Evolutionary conservation across 257 asterid species (phyloP).

Genomic region (Nicotiana tabacum): DNA sequence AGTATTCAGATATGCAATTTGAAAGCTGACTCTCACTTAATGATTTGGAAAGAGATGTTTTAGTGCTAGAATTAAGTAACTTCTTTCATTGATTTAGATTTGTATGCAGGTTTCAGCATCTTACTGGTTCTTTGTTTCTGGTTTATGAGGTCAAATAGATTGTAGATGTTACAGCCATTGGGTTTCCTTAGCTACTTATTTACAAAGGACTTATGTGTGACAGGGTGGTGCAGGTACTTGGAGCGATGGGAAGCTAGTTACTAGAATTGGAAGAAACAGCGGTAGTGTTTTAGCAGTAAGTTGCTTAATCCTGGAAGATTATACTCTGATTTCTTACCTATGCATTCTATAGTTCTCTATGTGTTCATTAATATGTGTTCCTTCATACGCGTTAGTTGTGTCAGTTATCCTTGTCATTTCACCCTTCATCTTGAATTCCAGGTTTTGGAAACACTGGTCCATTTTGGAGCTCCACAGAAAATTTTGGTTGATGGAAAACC

Average conservation of each 20-base stretch:
- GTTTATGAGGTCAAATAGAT: not conserved
- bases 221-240: slow-evolving; percentile 99
- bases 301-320: slow-evolving; percentile 15
- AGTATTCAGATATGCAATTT: not conserved
- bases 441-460: slow-evolving; percentile 84
- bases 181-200: slow-evolving; percentile 24
- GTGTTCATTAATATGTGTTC: too few relatives aligned
- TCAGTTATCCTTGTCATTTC: not conserved
- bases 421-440: slow-evolving; percentile 20
- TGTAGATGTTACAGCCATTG: slow-evolving; percentile 3
- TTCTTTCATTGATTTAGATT: not conserved
- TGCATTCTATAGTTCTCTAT: not conserved
- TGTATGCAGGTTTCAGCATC: not conserved
- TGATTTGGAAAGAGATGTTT: not conserved
- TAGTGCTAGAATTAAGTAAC: not conserved
- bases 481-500: slow-evolving; percentile 93
- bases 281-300: slow-evolving; percentile 65
- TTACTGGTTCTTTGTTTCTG: not conserved
- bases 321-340: not conserved
- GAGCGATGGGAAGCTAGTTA: slow-evolving; percentile 98
- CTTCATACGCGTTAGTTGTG: not conserved
- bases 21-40: not conserved
- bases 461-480: slow-evolving; percentile 86
- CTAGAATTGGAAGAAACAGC: slow-evolving; percentile 92
- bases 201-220: slow-evolving; percentile 71